A percentile compares a stretch with the other conserved stretches of the same genome.
phyloP scores from a whole-genome alignment of 306 rosid genomes.

The Boehmeria nivea region DNA sequence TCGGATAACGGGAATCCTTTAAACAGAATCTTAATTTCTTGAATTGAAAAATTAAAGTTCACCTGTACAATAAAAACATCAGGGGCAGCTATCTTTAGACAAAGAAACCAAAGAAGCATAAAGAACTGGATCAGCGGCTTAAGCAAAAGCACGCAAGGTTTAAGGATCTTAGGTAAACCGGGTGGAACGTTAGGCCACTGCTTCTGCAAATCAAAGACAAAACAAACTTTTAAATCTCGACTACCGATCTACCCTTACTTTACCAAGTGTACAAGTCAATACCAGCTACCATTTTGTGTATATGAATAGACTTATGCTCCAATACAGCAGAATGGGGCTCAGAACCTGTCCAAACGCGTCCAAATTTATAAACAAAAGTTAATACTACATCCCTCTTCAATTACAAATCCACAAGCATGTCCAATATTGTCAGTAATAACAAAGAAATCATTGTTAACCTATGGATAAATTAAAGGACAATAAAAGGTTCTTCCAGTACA shows the following conservation, averaged over 20 bases:
- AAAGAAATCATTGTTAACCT: no score
- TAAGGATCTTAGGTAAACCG: slow-evolving; percentile 54
- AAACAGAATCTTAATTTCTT: neutral
- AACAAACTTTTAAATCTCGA: neutral
- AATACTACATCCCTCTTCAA: slow-evolving; percentile 3
- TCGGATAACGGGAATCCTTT: neutral
- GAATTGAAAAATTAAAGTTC: slow-evolving; percentile 10
- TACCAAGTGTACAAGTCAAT: slow-evolving; percentile 2
- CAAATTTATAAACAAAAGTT: slow-evolving; percentile 11
- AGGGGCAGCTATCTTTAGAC: slow-evolving; percentile 63
- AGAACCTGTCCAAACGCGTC: slow-evolving; percentile 53
- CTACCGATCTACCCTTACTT: slow-evolving; percentile 2
- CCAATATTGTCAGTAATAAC: no score
- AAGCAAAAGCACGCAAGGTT: slow-evolving; percentile 55
- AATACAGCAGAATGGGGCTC: slow-evolving; percentile 70
- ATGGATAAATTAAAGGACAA: no score
- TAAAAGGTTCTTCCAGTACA: no score
- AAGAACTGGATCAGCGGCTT: slow-evolving; percentile 72
- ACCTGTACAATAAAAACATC: slow-evolving; percentile 90
- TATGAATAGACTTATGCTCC: slow-evolving; percentile 60
- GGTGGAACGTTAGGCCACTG: slow-evolving; percentile 58
- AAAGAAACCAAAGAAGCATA: slow-evolving; percentile 86
- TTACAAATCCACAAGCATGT: no score
- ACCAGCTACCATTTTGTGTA: slow-evolving; percentile 63
- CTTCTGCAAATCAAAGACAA: slow-evolving; percentile 40